Evolutionary conservation across 306 rosid species (phyloP), one percentile per base, ranked within the genome.

Genomic region (Quercus ilex): DNA sequence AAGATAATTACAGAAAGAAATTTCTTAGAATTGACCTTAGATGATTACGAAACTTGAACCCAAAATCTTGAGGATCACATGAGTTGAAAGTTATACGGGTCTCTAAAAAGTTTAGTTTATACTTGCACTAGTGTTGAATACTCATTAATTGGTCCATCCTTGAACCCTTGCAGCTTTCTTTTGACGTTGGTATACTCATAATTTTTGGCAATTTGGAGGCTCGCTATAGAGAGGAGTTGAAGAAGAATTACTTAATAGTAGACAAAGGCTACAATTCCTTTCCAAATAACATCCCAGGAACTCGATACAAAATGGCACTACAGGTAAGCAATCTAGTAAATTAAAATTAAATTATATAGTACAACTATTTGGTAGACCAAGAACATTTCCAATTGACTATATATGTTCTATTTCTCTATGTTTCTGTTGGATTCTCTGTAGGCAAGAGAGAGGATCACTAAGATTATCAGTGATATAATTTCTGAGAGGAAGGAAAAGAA

Each of bases 181-280:
- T 95, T 53, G 92, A 92, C 75, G 99, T 95, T 35, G 98, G 99
- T 1, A 85, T 86, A 69, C 86, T 91, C 23, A 81, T 89, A 60
- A 85, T 72, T 56, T 92, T 92, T 67, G 98, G 97, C 3, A 77
- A 86, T 26, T 75, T 92, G 86, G 92, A 92, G 74, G 76, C 82
- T 0, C 53, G 38, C 13, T 75, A 84, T 83, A 91, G 78, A 80
- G 92, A 91, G 5, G 94, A 91, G 71, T 81, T 95, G 28, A 90
- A 85, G 79, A 84, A 74, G 64, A 92, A 92, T 53, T 95, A 92
- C 68, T 51, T 79, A 81, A 84, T 77, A 35, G 81, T 95, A 35
- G 88, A 95, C 65, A 79, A 58, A 63, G 98, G 99, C 81, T 95
- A 95, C 86, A 95, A 95, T 82, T 89, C 97, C 52, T 92, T 92